Percentiles rank a stretch among this genome's conserved stretches.
Conservation (phyloP, 371 early-diverging fungal genomes). For the Umbelopsis sp. region DNA sequence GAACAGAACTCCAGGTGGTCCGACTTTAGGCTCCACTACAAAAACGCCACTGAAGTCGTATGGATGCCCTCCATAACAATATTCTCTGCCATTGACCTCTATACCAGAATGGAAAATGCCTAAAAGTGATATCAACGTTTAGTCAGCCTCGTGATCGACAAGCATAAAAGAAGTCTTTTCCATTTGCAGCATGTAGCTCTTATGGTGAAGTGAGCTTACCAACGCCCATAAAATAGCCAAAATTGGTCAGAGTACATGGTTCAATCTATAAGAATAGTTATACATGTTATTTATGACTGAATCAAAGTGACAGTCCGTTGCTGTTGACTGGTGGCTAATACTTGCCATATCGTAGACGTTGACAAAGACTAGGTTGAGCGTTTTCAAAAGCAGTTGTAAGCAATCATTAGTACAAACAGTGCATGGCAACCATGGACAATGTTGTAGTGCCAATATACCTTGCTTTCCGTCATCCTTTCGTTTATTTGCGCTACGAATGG, state of each 20-base stretch:
- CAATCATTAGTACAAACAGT: no score
- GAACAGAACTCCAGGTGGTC: conserved; percentile 62
- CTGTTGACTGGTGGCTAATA: not conserved
- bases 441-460: not conserved
- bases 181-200: no score
- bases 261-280: conserved; percentile 42
- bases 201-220: conserved; percentile 35
- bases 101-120: conserved; percentile 71
- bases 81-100: conserved; percentile 65
- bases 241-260: conserved; percentile 53
- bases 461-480: not conserved
- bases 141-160: no score
- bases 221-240: conserved; percentile 61
- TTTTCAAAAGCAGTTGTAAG: not conserved
- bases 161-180: no score
- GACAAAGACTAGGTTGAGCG: conserved; percentile 40
- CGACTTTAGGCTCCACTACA: conserved; percentile 57
- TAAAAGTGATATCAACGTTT: conserved; percentile 17
- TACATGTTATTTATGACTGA: not conserved
- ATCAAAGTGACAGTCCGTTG: no score
- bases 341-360: conserved; percentile 68
- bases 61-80: conserved; percentile 70
- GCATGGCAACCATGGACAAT: no score
- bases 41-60: conserved; percentile 66
- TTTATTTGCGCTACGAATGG: not conserved